Evolutionary conservation across 495 filamentous ascomycete genomes (phyloP).

Genomic region (Staphylotrichum longicolle): DNA sequence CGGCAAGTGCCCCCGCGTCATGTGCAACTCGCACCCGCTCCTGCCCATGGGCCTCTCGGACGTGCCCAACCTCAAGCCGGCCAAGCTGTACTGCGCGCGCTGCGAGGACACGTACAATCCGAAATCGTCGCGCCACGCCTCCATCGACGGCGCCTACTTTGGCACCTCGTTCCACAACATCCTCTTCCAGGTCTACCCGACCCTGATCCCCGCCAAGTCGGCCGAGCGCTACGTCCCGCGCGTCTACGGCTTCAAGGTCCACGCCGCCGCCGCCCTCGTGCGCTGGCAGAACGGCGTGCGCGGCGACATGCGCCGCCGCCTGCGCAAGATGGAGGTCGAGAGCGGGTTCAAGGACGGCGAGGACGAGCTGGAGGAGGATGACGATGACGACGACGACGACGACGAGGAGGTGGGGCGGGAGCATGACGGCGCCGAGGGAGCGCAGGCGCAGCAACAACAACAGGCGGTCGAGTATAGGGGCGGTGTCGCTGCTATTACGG

Average conservation of each 20-base stretch:
- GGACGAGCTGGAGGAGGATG: slow-evolving; percentile 44
- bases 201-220: slow-evolving; percentile 80
- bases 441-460: not conserved
- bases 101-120: slow-evolving; percentile 99
- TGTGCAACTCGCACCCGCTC: slow-evolving; percentile 86
- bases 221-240: slow-evolving; percentile 80
- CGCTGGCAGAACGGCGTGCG: slow-evolving; percentile 85
- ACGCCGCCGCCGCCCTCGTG: slow-evolving; percentile 80
- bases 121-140: slow-evolving; percentile 91
- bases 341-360: slow-evolving; percentile 58
- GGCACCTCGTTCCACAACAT: slow-evolving; percentile 98
- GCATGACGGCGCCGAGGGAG: slow-evolving; percentile 5
- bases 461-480: not conserved
- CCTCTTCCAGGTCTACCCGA: slow-evolving; percentile 96
- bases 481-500: not conserved
- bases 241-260: slow-evolving; percentile 92
- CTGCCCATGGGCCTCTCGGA: slow-evolving; percentile 93
- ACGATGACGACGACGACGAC: slow-evolving; percentile 39
- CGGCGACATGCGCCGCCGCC: slow-evolving; percentile 71
- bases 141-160: slow-evolving; percentile 97
- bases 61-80: slow-evolving; percentile 75
- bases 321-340: slow-evolving; percentile 58
- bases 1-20: slow-evolving; percentile 94
- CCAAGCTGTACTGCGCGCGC: slow-evolving; percentile 93
- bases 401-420: slow-evolving; percentile 28